A percentile compares a stretch with the other conserved stretches of the same genome.
phyloP scores from a whole-genome alignment of 176 grass and related monocot genomes.

The Alopecurus myosuroides region DNA sequence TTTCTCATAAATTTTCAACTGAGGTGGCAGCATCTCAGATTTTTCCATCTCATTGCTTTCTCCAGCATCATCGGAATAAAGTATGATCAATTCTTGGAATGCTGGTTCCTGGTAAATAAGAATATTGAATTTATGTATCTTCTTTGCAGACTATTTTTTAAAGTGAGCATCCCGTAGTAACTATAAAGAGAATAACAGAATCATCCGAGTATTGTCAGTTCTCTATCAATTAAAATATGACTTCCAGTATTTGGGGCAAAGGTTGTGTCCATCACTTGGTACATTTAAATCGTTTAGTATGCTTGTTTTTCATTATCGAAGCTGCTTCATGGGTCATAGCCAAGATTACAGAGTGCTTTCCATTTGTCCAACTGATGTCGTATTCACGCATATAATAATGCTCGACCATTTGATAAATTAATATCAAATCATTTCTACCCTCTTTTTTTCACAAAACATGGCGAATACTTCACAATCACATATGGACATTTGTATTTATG shows the following conservation, averaged over 20 bases:
- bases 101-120: slow-evolving; percentile 71
- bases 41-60: slow-evolving; percentile 47
- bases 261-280: not conserved
- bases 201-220: not conserved
- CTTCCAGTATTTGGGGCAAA: not conserved
- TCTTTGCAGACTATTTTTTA: not conserved
- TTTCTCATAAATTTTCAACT: slow-evolving; percentile 89
- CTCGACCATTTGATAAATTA: not conserved
- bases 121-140: not conserved
- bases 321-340: not conserved
- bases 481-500: not conserved
- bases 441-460: not conserved
- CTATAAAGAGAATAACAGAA: slow-evolving; percentile 5
- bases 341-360: not conserved
- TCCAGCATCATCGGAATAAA: slow-evolving; percentile 69
- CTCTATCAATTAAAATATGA: not conserved
- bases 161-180: not conserved
- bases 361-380: not conserved
- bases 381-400: not conserved
- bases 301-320: not conserved
- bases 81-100: slow-evolving; percentile 89
- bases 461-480: not conserved
- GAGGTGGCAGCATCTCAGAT: slow-evolving; percentile 56
- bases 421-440: not conserved
- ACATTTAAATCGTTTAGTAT: not conserved